Conservation (phyloP, 2,329 filamentous ascomycete species). For the Pseudogymnoascus sp. region DNA sequence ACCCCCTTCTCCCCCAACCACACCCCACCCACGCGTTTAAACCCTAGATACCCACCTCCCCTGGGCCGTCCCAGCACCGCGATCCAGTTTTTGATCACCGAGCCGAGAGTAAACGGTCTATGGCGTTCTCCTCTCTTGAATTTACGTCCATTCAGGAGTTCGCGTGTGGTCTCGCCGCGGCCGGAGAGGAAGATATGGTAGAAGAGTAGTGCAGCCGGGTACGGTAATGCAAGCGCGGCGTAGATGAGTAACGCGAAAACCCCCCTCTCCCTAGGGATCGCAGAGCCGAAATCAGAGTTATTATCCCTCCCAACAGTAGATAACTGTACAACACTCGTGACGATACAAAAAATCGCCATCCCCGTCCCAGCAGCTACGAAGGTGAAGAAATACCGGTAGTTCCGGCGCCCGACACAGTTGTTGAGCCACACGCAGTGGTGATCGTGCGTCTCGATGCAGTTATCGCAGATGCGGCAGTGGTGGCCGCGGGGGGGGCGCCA, state of each 20-base stretch:
- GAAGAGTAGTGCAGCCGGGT: constrained; percentile 73
- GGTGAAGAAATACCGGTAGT: constrained; percentile 95
- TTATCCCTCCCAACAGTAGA: neutral
- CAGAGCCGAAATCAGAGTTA: constrained; percentile 37
- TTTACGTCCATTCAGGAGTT: constrained; percentile 94
- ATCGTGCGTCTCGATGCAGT: constrained; percentile 93
- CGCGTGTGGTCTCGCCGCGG: constrained; percentile 87
- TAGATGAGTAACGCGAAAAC: constrained; percentile 88
- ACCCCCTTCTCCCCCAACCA: constrained; percentile 56
- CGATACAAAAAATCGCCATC: constrained; percentile 40
- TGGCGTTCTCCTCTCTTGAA: constrained; percentile 89
- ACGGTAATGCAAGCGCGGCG: constrained; percentile 64
- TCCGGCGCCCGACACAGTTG: constrained; percentile 92
- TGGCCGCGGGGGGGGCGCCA: constrained; percentile 95
- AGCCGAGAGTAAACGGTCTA: constrained; percentile 78
- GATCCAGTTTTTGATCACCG: constrained; percentile 68
- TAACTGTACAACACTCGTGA: neutral
- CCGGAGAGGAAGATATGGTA: constrained; percentile 92
- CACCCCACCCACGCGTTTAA: constrained; percentile 75
- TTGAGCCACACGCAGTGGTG: constrained; percentile 99
- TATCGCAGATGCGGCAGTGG: constrained; percentile 94
- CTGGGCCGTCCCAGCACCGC: constrained; percentile 76
- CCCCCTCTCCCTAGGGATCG: constrained; percentile 37
- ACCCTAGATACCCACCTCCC: constrained; percentile 79
- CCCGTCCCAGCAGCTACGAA: constrained; percentile 78